Evolutionary conservation across 495 filamentous ascomycete genomes (phyloP).

Genomic region (Podospora sp.): DNA sequence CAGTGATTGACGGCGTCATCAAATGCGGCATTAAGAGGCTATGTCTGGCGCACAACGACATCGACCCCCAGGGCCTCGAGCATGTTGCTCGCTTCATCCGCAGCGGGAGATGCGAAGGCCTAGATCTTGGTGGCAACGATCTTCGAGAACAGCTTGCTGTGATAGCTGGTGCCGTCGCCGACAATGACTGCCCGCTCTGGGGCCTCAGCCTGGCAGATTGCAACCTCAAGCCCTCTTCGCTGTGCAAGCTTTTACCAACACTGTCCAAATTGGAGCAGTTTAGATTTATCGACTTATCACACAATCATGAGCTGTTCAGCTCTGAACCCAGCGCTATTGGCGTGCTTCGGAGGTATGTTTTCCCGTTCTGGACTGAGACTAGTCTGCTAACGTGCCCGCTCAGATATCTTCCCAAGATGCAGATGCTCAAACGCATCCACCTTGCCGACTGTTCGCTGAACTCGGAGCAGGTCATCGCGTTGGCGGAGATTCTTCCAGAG

Average conservation of each 20-base stretch:
- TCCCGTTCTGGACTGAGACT: not conserved
- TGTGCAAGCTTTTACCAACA: conserved; percentile 76
- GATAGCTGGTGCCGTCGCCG: conserved; percentile 61
- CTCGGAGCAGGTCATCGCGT: conserved; percentile 82
- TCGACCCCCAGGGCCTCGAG: conserved; percentile 71
- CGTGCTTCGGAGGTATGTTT: conserved; percentile 66
- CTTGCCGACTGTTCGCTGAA: conserved; percentile 84
- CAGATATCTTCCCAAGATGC: conserved; percentile 79
- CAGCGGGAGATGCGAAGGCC: conserved; percentile 75
- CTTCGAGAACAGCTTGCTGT: conserved; percentile 66
- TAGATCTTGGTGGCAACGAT: conserved; percentile 94
- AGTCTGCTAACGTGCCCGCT: not conserved
- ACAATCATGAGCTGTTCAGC: conserved; percentile 81
- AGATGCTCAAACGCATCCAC: conserved; percentile 81
- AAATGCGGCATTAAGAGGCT: conserved; percentile 75
- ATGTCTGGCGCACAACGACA: conserved; percentile 77
- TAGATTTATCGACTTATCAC: conserved; percentile 86
- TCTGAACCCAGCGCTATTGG: conserved; percentile 72
- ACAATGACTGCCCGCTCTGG: conserved; percentile 65
- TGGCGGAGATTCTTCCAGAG: conserved; percentile 89
- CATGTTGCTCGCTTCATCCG: conserved; percentile 76
- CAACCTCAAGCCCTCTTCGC: conserved; percentile 68
- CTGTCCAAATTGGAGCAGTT: conserved; percentile 72
- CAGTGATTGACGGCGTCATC: conserved; percentile 73
- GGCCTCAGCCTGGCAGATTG: conserved; percentile 88